Evolutionary conservation across 1,284 basidiomycete species (phyloP), one percentile per base, ranked within the genome.

Genomic region (Fereydounia khargensis): DNA sequence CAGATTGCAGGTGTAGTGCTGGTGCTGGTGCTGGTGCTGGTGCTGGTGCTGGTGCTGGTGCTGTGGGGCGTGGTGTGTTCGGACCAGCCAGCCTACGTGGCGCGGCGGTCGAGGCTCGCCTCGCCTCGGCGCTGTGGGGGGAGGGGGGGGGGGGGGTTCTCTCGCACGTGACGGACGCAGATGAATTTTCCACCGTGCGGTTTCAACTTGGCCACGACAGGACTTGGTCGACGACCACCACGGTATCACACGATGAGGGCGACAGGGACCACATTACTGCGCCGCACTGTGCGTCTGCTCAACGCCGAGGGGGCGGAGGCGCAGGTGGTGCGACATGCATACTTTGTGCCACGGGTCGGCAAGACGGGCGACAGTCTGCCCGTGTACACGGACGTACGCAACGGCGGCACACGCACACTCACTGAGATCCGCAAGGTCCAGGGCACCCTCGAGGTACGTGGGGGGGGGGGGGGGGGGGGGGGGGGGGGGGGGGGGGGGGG

Each of bases 291-390:
- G n/a, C n/a, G n/a, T n/a, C n/a, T n/a, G n/a, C n/a, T n/a, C n/a
- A 8, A 17, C 9, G 32, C 8, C 17, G 18, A 8, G 32, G 8
- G 8, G 10, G 8, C 9, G 36, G 17, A 11, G 14, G n/a, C 47
- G 23, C 13, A 34, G 27, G 11, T 35, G 8, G 38, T 69, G 1
- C 28, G 32, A 24, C 53, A 69, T 41, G 48, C 41, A 27, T 69
- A 69, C 49, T 69, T 59, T 40, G 61, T 69, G 19, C 56, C 61
- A 0, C 59, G 66, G 11, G 64, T 69, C 5, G 66, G 66, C 13
- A 48, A 57, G 33, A 48, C 48, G 5, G 40, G 35, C 28, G 46
- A 47, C 27, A 50, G 35, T 4, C 44, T 64, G n/a, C 66, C 66
- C 19, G 66, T 69, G 19, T 69, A 69, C 44, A 51, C 61, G 10